Evolutionary conservation across 1,139 yeast species (phyloP).

Genomic region (Wickerhamomyces sp.): DNA sequence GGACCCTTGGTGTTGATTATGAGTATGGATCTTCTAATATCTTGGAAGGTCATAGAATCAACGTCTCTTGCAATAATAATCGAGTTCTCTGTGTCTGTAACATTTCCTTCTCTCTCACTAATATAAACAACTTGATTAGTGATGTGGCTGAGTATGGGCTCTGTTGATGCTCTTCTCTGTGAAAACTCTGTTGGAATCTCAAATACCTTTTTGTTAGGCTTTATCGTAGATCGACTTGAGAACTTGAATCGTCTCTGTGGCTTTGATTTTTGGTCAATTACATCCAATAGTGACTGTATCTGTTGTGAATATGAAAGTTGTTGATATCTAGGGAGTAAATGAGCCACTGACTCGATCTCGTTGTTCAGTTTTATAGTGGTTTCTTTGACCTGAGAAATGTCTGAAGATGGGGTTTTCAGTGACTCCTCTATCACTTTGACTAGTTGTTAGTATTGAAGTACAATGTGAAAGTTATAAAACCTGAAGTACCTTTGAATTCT

Average conservation of each 20-base stretch:
- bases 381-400: not conserved
- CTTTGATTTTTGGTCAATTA: not conserved
- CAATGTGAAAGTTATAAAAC: not conserved
- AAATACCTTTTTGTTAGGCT: not conserved
- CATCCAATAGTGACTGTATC: conserved; percentile 2
- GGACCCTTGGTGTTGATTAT: conserved; percentile 31
- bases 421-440: no score
- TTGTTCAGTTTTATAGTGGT: conserved; percentile 3
- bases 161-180: not conserved
- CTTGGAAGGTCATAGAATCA: conserved; percentile 10
- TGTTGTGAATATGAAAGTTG: conserved; percentile 10
- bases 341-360: conserved; percentile 7
- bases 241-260: conserved; percentile 7
- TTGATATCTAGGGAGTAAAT: conserved; percentile 11
- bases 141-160: not conserved
- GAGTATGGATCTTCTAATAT: conserved; percentile 23
- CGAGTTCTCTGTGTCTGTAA: conserved; percentile 3
- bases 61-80: conserved; percentile 2
- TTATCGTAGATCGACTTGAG: conserved; percentile 4
- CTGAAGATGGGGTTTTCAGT: not conserved
- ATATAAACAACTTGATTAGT: not conserved
- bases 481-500: conserved; percentile 3
- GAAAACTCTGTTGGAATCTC: not conserved
- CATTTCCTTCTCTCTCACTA: not conserved
- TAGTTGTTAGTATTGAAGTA: no score